phyloP scores from a whole-genome alignment of 2,329 filamentous ascomycete species.

The Cercospora nicotianae region DNA sequence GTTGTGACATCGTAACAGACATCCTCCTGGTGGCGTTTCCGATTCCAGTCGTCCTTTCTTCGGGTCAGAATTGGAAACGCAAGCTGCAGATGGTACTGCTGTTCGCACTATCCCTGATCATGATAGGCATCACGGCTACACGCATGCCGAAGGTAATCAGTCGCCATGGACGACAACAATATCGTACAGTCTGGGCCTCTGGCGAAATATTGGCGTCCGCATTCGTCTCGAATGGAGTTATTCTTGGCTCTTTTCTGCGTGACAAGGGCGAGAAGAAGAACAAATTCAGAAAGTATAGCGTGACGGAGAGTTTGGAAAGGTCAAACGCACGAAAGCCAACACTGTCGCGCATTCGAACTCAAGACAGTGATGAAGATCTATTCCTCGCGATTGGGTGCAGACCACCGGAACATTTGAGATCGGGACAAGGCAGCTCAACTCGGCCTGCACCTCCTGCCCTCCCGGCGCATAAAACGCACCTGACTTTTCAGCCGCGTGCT shows the following conservation, averaged over 20 bases:
- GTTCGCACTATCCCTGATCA: conserved; percentile 79
- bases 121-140: conserved; percentile 77
- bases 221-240: conserved; percentile 80
- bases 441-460: conserved; percentile 44
- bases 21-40: conserved; percentile 84
- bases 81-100: conserved; percentile 77
- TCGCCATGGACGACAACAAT: conserved; percentile 73
- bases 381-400: conserved; percentile 76
- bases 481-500: not conserved
- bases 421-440: conserved; percentile 30
- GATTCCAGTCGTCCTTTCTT: conserved; percentile 80
- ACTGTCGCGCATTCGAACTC: conserved; percentile 62
- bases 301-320: conserved; percentile 54
- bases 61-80: conserved; percentile 71
- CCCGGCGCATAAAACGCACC: conserved; percentile 35
- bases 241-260: conserved; percentile 88
- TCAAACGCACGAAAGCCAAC: conserved; percentile 63
- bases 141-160: conserved; percentile 77
- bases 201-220: conserved; percentile 88
- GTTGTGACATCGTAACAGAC: conserved; percentile 85
- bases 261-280: conserved; percentile 88
- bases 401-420: conserved; percentile 53
- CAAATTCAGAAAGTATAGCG: conserved; percentile 66
- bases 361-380: conserved; percentile 90
- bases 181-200: conserved; percentile 83